Evolutionary conservation across 192 early-diverging fungal species (phyloP), one percentile per base, ranked within the genome.

Genomic region (Kappamyces sp.): DNA sequence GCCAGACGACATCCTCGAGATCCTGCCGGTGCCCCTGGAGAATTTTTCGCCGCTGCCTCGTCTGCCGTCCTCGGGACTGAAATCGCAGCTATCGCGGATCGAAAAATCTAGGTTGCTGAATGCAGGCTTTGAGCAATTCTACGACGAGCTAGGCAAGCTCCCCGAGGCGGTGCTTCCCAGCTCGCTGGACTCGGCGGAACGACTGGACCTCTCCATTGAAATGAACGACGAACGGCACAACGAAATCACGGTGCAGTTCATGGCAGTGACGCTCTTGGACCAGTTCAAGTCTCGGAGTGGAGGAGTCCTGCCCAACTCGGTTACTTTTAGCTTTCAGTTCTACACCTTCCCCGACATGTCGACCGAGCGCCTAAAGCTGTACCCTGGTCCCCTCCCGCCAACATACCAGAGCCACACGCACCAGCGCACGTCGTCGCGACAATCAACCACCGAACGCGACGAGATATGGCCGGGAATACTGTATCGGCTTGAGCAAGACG

Each of bases 291-390:
- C 42, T n/a, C 41, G 64, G 32, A n/a, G 7, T 37, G 15, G 34
- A 69, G 65, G 60, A 2, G 48, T 47, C 15, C 58, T 58, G 49
- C 73, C 75, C 3, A 48, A 39, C 0, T 47, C 60, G 15, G 66
- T 74, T 3, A 57, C 55, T 35, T 74, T 77, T 47, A 75, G 65
- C 35, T 77, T 68, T 53, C 72, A 74, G 48, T 77, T 77, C 61
- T 77, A 69, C 64, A 74, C 47, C 23, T 77, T 71, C 51, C 63
- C 72, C 4, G 54, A 66, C 37, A 37, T 54, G n/a, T 61, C 66
- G 9, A 69, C 75, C 5, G 63, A 64, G 31, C 39, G 62, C 1
- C 36, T 74, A 13, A 47, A 43, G 41, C 47, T 77, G 50, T 74
- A 74, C 44, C 71, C 62, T 8, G 75, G 75, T 1, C 61, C 62